phyloP scores from a whole-genome alignment of 2,329 filamentous ascomycete species.

The Cercospora brassicicola region DNA sequence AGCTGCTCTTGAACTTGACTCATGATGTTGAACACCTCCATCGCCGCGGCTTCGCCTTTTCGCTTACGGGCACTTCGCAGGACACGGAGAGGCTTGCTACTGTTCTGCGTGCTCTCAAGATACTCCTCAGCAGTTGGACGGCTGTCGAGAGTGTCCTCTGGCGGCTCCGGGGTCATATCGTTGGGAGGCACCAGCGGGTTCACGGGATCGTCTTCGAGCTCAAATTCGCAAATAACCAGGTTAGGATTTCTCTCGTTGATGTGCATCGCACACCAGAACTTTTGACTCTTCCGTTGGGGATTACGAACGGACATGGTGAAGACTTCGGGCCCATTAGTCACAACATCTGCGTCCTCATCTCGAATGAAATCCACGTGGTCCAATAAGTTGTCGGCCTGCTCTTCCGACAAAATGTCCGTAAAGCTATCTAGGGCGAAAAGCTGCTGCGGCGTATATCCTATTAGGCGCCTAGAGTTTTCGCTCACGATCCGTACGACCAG shows the following conservation, averaged over 20 bases:
- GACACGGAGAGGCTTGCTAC: slow-evolving; percentile 75
- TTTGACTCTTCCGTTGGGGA: slow-evolving; percentile 57
- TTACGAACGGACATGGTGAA: slow-evolving; percentile 74
- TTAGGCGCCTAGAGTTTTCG: slow-evolving; percentile 73
- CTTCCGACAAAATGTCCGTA: slow-evolving; percentile 78
- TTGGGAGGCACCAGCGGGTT: slow-evolving; percentile 65
- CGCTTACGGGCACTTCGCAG: slow-evolving; percentile 72
- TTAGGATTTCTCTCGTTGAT: slow-evolving; percentile 67
- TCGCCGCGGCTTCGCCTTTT: slow-evolving; percentile 75
- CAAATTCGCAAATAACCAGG: slow-evolving; percentile 82
- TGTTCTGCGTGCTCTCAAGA: slow-evolving; percentile 70
- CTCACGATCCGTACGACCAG: slow-evolving; percentile 72
- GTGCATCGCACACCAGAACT: slow-evolving; percentile 87
- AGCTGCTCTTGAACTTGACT: slow-evolving; percentile 88
- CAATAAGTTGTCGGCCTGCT: slow-evolving; percentile 78
- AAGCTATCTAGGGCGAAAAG: slow-evolving; percentile 75
- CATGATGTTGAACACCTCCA: slow-evolving; percentile 91
- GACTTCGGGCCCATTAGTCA: slow-evolving; percentile 77
- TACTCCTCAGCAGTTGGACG: slow-evolving; percentile 73
- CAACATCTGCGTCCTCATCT: slow-evolving; percentile 75
- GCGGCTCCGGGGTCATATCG: slow-evolving; percentile 62
- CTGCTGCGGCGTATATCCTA: slow-evolving; percentile 74
- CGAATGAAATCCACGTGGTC: slow-evolving; percentile 87
- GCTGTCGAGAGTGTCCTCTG: slow-evolving; percentile 72
- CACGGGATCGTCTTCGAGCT: slow-evolving; percentile 72